Base-by-base conservation (phyloP, 495 filamentous ascomycete species). In the Aspergillus affinis region DNA sequence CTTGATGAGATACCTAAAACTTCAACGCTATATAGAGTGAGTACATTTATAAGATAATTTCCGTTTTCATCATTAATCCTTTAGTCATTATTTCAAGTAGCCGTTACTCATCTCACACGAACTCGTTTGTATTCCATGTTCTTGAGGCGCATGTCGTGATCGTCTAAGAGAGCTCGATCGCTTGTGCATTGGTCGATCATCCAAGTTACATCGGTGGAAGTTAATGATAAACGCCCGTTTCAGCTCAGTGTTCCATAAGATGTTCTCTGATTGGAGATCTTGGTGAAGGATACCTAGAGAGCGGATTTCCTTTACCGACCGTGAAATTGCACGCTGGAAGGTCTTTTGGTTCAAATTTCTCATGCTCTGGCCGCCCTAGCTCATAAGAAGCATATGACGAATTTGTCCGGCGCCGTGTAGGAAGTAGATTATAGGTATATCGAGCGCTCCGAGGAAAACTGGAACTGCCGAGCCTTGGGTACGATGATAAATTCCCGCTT, bases 361-460 rank as follows among this genome's bases (percentile, higher is more conserved):
- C 47, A 59, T 50, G n/a, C 36, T 55, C 49, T 76, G 63, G 3
- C 78, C 77, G 10, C 62, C 80, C 77, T 69, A 83, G 46, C 70
- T 77, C 49, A 84, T 72, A 0, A 84, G 64, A 18, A 81, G 65
- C 60, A 83, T 77, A 64, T 82, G 65, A 47, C 78, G 64, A 60
- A 82, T 77, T 60, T 68, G 51, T 46, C 80, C 68, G 53, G 68
- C 65, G 32, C 70, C 52, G 59, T 78, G 65, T 50, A 76, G 74
- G 51, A 72, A 74, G 47, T 75, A 78, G 15, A 74, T 68, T 45
- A 56, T 54, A 9, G 62, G 58, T 6, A 83, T 63, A 67, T 80
- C 70, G 48, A 84, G 72, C 6, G 67, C 70, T 21, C 74, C 76
- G 10, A 84, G 68, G 53, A 75, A 80, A 3, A 82, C 72, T 29